Conservation (phyloP, 495 filamentous ascomycete genomes). For the Daldinia vernicosa region DNA sequence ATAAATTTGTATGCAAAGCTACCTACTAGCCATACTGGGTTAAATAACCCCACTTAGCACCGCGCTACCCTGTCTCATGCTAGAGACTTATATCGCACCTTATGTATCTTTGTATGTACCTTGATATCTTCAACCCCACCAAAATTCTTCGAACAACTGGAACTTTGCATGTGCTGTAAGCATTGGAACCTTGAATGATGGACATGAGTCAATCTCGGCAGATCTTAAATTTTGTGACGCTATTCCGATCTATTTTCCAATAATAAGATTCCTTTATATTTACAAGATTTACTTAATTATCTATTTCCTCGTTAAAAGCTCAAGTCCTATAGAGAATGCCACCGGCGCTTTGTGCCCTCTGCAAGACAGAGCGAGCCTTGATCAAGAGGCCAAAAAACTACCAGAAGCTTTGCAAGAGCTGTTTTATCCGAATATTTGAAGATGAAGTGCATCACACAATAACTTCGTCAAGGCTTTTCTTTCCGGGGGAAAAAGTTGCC, state of each 20-base stretch:
- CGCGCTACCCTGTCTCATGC: too few species aligned
- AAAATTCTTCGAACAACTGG: slow-evolving; percentile 26
- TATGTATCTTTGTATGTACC: slow-evolving; percentile 24
- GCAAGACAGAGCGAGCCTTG: slow-evolving; percentile 77
- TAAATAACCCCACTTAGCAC: too few species aligned
- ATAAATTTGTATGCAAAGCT: too few species aligned
- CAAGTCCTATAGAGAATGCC: slow-evolving; percentile 50
- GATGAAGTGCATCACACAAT: slow-evolving; percentile 95
- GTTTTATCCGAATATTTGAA: slow-evolving; percentile 89
- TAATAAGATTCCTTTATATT: not conserved
- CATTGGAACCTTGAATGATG: not conserved
- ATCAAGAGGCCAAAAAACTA: slow-evolving; percentile 95
- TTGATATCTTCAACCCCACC: slow-evolving; percentile 19
- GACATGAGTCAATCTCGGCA: slow-evolving; percentile 9
- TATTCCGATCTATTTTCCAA: not conserved
- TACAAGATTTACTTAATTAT: not conserved
- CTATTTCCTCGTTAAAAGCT: not conserved
- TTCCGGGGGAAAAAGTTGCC: slow-evolving; percentile 84
- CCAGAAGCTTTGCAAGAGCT: slow-evolving; percentile 86
- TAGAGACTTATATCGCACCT: slow-evolving; percentile 1
- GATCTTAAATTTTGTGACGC: not conserved
- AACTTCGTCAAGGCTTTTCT: slow-evolving; percentile 77
- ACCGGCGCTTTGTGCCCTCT: slow-evolving; percentile 72
- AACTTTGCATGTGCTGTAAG: not conserved
- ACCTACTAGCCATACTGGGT: too few species aligned